Evolutionary conservation across 805 yeast species (phyloP), one percentile per base, ranked within the genome.

Genomic region (Candida vaughaniae): DNA sequence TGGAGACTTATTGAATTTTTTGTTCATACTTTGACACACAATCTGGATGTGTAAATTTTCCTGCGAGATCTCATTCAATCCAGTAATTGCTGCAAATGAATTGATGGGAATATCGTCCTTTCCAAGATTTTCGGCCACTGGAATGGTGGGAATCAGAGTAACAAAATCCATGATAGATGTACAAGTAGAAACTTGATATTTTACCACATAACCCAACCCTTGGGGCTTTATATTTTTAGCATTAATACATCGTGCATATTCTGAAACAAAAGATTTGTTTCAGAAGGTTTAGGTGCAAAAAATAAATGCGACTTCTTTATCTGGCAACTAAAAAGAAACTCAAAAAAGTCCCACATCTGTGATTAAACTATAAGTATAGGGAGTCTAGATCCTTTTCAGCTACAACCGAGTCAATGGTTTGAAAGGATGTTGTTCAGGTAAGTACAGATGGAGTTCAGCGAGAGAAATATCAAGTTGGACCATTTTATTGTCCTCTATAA

Each of bases 401-500:
- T n/a, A 36, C 6, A 36, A 23, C 19, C 19, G 22, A 1, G 39
- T 36, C 9, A 44, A 34, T 7, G 37, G 39, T 31, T 35, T 38
- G 11, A 37, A 37, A 6, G 18, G 16, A 23, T 15, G 33, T 16
- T 25, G 29, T 11, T 58, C 62, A 10, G 47, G 51, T 3, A 62
- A 38, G 29, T 58, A 39, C 18, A 34, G 43, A n/a, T 71, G 60
- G 20, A 80, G 48, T 48, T 79, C 85, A 26, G 69, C 74, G 26
- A 80, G 51, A 3, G 74, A 66, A 8, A 77, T 55, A 38, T 78
- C 81, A 26, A 75, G 48, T 38, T 75, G 76, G 27, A 72, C 73
- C 65, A 69, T 66, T 47, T 73, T 69, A 36, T 71, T 63, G 38
- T 75, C 78, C 32, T 65, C 71, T 16, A 68, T 42, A 16, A 63